phyloP scores from a whole-genome alignment of 140 eudicot genomes.

The Stevia rebaudiana region DNA sequence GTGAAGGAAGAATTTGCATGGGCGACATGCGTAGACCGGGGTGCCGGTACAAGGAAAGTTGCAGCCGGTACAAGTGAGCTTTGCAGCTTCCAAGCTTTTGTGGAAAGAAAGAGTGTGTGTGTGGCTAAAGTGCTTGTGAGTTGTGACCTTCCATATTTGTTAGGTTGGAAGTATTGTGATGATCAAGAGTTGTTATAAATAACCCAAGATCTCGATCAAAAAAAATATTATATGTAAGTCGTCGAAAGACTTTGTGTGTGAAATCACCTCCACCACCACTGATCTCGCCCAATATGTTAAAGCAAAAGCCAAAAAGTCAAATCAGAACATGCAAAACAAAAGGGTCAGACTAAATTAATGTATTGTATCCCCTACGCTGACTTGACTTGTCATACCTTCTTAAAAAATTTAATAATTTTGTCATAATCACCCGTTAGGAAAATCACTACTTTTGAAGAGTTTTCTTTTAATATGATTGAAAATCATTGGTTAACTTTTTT shows the following conservation, averaged over 20 bases:
- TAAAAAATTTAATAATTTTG: no score
- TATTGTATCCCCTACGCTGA: no score
- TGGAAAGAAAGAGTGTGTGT: conserved; percentile 22
- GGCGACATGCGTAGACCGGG: conserved; percentile 15
- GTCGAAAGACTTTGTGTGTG: neutral
- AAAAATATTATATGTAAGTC: neutral
- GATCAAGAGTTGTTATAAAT: conserved; percentile 8
- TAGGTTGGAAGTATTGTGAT: neutral
- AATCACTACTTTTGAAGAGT: no score
- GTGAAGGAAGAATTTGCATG: conserved; percentile 24
- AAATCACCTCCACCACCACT: neutral
- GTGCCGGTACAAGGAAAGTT: conserved; percentile 20
- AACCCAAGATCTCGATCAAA: neutral
- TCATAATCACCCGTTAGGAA: no score
- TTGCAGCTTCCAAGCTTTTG: conserved; percentile 19
- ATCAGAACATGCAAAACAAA: neutral
- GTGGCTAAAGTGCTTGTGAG: conserved; percentile 21
- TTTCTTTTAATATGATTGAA: no score
- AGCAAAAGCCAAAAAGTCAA: neutral
- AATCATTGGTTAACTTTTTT: no score
- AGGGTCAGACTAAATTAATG: no score
- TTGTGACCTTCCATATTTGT: conserved; percentile 10
- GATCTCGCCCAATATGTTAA: neutral
- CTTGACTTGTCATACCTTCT: no score
- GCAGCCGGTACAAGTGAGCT: conserved; percentile 25